These are phyloP conservation scores for Didymella keratinophila DNA, from an alignment of 2,329 filamentous ascomycete genomes.

Conservation along the genomic window DNA sequence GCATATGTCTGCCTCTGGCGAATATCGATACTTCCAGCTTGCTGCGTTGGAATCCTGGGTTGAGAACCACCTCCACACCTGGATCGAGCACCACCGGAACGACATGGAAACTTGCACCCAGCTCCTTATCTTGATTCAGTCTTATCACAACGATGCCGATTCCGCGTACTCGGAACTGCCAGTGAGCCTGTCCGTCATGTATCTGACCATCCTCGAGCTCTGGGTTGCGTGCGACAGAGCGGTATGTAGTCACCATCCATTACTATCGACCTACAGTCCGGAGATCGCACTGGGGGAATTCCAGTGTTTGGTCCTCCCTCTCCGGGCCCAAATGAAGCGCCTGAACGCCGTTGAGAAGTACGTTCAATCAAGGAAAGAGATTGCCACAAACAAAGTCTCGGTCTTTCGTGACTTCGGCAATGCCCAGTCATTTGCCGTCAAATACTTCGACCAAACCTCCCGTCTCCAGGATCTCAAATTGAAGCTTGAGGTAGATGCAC, in stretches of 20 bases:
- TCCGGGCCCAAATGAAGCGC: neutral
- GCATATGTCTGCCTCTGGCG: no score
- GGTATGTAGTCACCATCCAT: constrained; percentile 48
- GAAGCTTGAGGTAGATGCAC: constrained; percentile 49
- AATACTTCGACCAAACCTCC: constrained; percentile 54
- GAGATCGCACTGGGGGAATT: neutral
- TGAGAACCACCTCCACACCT: constrained; percentile 47
- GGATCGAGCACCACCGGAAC: constrained; percentile 46
- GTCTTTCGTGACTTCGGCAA: constrained; percentile 40
- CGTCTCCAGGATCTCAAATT: neutral
- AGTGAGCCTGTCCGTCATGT: constrained; percentile 61
- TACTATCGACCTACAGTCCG: constrained; percentile 45
- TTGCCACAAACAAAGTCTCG: no score
- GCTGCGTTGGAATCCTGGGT: constrained; percentile 61
- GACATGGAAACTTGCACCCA: neutral
- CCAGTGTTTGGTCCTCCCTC: neutral
- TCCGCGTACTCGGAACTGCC: constrained; percentile 53
- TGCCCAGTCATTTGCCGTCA: constrained; percentile 55
- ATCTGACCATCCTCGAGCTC: constrained; percentile 64
- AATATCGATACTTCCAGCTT: neutral
- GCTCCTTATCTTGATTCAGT: constrained; percentile 8
- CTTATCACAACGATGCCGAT: constrained; percentile 27
- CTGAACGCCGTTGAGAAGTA: neutral
- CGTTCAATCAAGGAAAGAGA: no score
- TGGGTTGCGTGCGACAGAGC: constrained; percentile 66